phyloP scores from a whole-genome alignment of 495 filamentous ascomycete species.

The Penicillium salamii region DNA sequence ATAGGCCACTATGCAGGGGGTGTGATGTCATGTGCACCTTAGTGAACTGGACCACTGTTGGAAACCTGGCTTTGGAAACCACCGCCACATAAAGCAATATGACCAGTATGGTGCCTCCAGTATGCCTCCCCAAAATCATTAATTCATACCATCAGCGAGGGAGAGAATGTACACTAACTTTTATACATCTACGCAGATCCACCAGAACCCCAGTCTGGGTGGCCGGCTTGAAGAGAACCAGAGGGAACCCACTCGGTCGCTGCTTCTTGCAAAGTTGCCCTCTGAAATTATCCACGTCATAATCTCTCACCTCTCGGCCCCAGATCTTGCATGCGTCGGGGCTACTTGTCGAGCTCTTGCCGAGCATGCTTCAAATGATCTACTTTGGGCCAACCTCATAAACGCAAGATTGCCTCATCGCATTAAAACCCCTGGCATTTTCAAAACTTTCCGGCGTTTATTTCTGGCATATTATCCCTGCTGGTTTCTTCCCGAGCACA shows the following conservation, averaged over 20 bases:
- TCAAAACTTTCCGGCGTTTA: constrained; percentile 60
- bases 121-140: no score
- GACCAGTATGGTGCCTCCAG: no score
- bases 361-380: constrained; percentile 50
- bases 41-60: constrained; percentile 6
- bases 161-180: no score
- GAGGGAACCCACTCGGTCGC: not conserved
- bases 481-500: constrained; percentile 79
- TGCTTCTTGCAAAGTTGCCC: constrained; percentile 50
- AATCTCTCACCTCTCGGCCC: constrained; percentile 55
- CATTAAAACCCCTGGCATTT: constrained; percentile 50
- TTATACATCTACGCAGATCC: constrained; percentile 2
- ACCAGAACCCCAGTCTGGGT: not conserved
- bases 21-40: constrained; percentile 25
- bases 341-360: constrained; percentile 54
- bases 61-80: not conserved
- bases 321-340: constrained; percentile 54
- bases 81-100: not conserved
- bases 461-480: constrained; percentile 72
- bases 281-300: constrained; percentile 62
- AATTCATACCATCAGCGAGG: no score
- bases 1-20: no score
- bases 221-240: constrained; percentile 7
- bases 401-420: constrained; percentile 57
- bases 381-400: constrained; percentile 61